phyloP scores from a whole-genome alignment of 2,329 filamentous ascomycete genomes.

The Botryosphaeria agaves region DNA sequence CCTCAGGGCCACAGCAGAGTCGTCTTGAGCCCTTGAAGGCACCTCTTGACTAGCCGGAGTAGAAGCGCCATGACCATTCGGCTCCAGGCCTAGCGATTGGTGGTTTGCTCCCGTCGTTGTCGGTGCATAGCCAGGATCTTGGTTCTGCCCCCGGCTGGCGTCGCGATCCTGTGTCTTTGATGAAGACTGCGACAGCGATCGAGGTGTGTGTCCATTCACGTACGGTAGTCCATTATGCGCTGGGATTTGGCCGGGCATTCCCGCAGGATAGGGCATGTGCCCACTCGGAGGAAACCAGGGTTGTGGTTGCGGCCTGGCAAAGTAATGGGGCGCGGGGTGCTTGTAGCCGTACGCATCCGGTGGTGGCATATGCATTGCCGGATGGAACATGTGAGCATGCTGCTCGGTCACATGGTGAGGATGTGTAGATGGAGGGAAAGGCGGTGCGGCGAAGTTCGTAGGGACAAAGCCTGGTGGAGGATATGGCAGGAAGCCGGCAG shows the following conservation, averaged over 20 bases:
- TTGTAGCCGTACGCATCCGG: slow-evolving; percentile 8
- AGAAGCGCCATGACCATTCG: too few relatives aligned
- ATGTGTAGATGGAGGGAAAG: slow-evolving; percentile 14
- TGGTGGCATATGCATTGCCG: slow-evolving; percentile 13
- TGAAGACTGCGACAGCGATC: slow-evolving; percentile 17
- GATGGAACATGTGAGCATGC: slow-evolving; percentile 13
- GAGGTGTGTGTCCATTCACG: slow-evolving; percentile 2
- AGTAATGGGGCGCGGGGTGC: slow-evolving; percentile 1
- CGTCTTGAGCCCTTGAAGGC: too few relatives aligned
- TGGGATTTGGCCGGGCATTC: slow-evolving; percentile 9
- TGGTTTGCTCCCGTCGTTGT: background rate
- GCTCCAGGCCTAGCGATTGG: background rate
- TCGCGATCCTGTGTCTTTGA: slow-evolving; percentile 13
- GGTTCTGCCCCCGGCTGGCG: too few relatives aligned
- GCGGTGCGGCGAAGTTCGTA: slow-evolving; percentile 11
- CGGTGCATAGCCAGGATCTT: too few relatives aligned
- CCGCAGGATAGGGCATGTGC: slow-evolving; percentile 8
- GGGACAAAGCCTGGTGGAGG: slow-evolving; percentile 12
- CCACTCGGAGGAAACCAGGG: slow-evolving; percentile 4
- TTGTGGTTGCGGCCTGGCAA: slow-evolving; percentile 1
- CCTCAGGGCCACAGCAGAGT: too few relatives aligned
- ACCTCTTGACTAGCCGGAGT: too few relatives aligned
- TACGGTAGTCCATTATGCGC: slow-evolving; percentile 5
- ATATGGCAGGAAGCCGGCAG: slow-evolving; percentile 8
- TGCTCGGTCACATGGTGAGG: slow-evolving; percentile 17